Evolutionary conservation across 352 stramenopile genomes (phyloP), one percentile per base, ranked within the genome.

Genomic region (Globisporangium barbulae): DNA sequence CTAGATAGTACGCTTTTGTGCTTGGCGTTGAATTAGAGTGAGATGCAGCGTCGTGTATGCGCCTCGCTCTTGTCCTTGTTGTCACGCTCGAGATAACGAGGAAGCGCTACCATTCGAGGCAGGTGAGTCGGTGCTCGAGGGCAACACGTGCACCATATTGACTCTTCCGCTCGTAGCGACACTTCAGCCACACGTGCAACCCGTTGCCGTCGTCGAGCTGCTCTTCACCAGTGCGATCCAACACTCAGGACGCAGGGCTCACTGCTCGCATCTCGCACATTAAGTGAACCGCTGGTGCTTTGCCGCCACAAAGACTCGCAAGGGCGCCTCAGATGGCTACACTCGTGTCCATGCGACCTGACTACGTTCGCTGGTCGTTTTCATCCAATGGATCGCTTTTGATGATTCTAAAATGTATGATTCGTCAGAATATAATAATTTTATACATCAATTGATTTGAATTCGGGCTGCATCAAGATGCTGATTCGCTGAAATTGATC

Each of bases 261-360:
- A 28, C 25, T 28, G 25, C 25, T 28, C 25, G 25, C 25, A 28
- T 28, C 25, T 39, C 9, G 33, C 33, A 39, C 5, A 3, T 7
- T 3, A 0, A 39, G 33, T 10, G 6, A 39, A 39, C 6, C 6
- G 6, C 9, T 39, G 9, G 33, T 12, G 2, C 37, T 42, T 42
- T 13, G 37, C 15, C 5, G 28, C 3, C 7, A 56, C 30, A 41
- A 30, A 44, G 30, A 15, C 1, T 17, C 8, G 52, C 25, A 28
- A 28, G 25, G 25, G 28, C 12, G 12, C 4, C 30, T 19, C 19
- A 61, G 19, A 61, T 61, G 55, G 55, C 55, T 61, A 61, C 55
- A 62, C 42, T 62, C 56, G 28, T 62, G 56, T 62, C 56, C 2
- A 54, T 62, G 56, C 8, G 41, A 62, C 55, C 41, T 62, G 56